These are phyloP conservation scores for Phialocephala sp. DNA, from an alignment of 2,329 filamentous ascomycete species.

Conservation along the genomic window DNA sequence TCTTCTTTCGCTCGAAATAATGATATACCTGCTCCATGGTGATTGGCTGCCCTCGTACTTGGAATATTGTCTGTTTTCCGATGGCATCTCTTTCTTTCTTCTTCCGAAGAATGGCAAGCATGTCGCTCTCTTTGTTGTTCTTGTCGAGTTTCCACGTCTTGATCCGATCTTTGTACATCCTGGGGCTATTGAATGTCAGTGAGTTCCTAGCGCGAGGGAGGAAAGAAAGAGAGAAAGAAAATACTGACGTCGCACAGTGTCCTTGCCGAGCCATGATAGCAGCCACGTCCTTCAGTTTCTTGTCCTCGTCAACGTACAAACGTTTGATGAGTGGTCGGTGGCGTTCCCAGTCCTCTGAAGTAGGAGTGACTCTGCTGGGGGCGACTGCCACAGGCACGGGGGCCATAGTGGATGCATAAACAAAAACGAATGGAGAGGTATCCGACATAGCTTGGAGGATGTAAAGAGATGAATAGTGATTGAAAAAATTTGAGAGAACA, in stretches of 20 bases:
- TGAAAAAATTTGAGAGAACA: not conserved
- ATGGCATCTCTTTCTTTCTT: conserved; percentile 10
- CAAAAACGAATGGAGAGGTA: not conserved
- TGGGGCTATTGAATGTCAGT: conserved; percentile 16
- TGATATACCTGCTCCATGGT: conserved; percentile 3
- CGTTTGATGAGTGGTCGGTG: conserved; percentile 14
- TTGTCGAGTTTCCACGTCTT: conserved; percentile 23
- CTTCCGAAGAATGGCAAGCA: conserved; percentile 17
- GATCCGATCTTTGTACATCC: conserved; percentile 24
- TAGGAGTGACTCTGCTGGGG: not conserved
- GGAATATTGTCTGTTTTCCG: conserved; percentile 18
- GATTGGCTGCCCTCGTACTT: conserved; percentile 16
- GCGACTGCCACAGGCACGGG: not conserved
- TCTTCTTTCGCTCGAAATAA: conserved; percentile 20
- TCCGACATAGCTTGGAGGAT: not conserved
- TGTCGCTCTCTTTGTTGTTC: conserved; percentile 24
- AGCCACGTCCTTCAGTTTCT: conserved; percentile 22
- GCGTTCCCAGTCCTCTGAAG: conserved; percentile 15
- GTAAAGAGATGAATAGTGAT: not conserved
- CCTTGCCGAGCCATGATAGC: conserved; percentile 17
- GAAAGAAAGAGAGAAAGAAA: not conserved
- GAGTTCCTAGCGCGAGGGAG: too few relatives aligned
- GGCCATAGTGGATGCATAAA: not conserved
- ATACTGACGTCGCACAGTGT: conserved; percentile 19
- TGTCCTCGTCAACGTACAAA: conserved; percentile 21